These are phyloP conservation scores for Monilinia fructigena DNA, from an alignment of 2,329 filamentous ascomycete genomes.

Conservation along the genomic window DNA sequence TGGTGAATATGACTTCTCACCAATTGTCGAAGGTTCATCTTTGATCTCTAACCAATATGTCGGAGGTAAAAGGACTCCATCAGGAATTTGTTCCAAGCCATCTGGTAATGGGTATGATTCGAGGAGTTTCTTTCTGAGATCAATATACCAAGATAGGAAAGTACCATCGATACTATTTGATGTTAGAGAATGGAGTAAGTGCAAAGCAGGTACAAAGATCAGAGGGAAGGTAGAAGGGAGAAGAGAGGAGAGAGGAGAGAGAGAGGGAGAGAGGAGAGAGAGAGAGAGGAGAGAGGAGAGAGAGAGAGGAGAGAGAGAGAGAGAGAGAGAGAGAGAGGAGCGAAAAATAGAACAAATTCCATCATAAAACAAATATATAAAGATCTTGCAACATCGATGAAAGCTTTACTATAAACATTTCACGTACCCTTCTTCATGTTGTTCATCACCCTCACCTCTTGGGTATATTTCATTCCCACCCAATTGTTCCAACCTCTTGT, in stretches of 20 bases:
- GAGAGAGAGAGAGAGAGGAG: too few relatives aligned
- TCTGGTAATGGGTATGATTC: constrained; percentile 66
- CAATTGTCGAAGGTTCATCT: not conserved
- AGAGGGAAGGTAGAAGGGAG: too few relatives aligned
- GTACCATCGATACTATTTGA: constrained; percentile 70
- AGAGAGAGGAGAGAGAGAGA: too few relatives aligned
- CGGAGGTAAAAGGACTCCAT: constrained; percentile 71
- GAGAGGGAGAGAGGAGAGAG: too few relatives aligned
- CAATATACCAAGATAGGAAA: constrained; percentile 74
- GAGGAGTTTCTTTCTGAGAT: constrained; percentile 65
- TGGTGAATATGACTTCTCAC: not conserved
- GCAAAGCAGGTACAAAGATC: too few relatives aligned
- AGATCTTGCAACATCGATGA: not conserved
- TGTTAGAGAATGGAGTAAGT: not conserved
- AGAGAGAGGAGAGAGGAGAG: too few relatives aligned
- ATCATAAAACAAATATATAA: not conserved
- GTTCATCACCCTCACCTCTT: constrained; percentile 85
- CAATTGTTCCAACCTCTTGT: constrained; percentile 79
- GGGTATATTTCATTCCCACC: constrained; percentile 75
- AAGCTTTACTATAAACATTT: not conserved
- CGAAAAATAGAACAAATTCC: not conserved
- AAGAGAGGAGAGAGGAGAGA: too few relatives aligned
- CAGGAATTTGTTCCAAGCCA: constrained; percentile 67
- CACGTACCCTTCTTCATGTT: constrained; percentile 85
- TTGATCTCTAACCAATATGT: constrained; percentile 40